Percentiles rank a stretch among this genome's conserved stretches.
These are phyloP conservation scores for Aspergillus asperescens DNA, from an alignment of 495 filamentous ascomycete genomes.

Conservation along the genomic window DNA sequence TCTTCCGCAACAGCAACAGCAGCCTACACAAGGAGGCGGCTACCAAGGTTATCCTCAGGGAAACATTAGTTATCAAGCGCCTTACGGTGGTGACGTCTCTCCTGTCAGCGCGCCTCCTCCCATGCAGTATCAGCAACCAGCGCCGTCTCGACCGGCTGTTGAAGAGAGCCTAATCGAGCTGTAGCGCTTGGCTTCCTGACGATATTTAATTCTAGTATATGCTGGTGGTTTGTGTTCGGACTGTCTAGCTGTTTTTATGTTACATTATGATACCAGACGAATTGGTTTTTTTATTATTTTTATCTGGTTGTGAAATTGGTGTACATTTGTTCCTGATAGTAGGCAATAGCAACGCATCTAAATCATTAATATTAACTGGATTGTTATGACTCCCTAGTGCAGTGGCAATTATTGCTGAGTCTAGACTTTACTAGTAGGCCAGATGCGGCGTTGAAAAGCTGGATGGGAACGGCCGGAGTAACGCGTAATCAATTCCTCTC, in stretches of 20 bases:
- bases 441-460: background rate
- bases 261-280: constrained; percentile 27
- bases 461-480: constrained; percentile 6
- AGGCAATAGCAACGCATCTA: background rate
- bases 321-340: constrained; percentile 16
- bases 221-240: background rate
- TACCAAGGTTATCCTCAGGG: constrained; percentile 37
- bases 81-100: constrained; percentile 42
- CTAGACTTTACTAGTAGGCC: background rate
- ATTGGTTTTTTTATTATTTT: constrained; percentile 19
- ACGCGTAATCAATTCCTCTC: background rate
- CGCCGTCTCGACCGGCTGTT: constrained; percentile 50
- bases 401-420: constrained; percentile 1
- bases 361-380: background rate
- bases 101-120: constrained; percentile 57
- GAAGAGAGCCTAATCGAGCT: constrained; percentile 92
- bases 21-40: constrained; percentile 42
- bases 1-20: constrained; percentile 35
- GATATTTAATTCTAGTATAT: background rate
- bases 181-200: constrained; percentile 19
- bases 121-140: constrained; percentile 43
- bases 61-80: constrained; percentile 31
- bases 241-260: constrained; percentile 7
- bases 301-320: constrained; percentile 19
- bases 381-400: background rate